phyloP scores from a whole-genome alignment of 495 filamentous ascomycete genomes.

The Clavariopsis aquatica region DNA sequence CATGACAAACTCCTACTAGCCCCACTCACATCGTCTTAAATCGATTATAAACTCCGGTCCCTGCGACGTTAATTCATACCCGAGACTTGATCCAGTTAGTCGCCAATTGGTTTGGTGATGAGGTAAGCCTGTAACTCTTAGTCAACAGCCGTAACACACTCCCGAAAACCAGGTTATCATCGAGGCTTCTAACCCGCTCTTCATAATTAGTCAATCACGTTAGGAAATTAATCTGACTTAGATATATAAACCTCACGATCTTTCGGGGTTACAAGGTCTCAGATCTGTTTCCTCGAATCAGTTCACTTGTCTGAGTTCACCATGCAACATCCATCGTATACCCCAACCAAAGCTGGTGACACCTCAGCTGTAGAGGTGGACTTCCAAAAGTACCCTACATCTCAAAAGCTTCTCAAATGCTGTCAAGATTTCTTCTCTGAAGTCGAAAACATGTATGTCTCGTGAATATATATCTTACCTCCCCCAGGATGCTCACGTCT shows the following conservation, averaged over 20 bases:
- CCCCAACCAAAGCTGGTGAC: background rate
- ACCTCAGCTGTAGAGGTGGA: constrained; percentile 21
- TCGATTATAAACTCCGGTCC: background rate
- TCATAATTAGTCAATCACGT: background rate
- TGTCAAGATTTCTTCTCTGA: constrained; percentile 48
- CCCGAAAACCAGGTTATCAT: background rate
- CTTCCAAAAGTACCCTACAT: constrained; percentile 41
- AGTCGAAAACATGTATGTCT: constrained; percentile 48
- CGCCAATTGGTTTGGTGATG: background rate
- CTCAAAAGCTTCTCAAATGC: constrained; percentile 46
- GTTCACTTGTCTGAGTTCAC: background rate
- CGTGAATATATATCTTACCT: background rate
- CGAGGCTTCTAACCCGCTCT: background rate
- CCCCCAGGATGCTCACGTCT: constrained; percentile 6
- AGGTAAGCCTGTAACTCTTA: background rate
- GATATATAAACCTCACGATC: background rate
- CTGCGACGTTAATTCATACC: background rate
- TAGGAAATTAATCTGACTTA: background rate
- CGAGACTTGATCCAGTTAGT: background rate
- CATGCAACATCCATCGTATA: background rate
- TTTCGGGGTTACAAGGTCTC: background rate
- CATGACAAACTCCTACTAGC: background rate
- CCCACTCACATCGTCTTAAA: background rate
- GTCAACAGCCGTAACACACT: background rate
- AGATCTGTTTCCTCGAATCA: background rate